phyloP scores from a whole-genome alignment of 2,329 filamentous ascomycete species.

The Camillea tinctor region DNA sequence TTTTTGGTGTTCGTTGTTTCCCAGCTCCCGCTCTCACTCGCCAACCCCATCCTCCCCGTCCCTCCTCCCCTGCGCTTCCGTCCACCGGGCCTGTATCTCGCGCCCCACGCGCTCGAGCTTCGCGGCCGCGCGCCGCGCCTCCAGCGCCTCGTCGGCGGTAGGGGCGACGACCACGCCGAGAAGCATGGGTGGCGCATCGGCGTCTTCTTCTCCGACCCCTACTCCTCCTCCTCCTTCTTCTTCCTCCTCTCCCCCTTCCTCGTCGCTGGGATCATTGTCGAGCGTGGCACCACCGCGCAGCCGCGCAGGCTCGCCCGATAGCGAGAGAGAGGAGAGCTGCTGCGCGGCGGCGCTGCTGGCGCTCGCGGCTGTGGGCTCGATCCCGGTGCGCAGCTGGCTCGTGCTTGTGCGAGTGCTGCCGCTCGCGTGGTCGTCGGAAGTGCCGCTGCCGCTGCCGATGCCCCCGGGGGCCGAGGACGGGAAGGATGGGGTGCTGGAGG shows the following conservation, averaged over 20 bases:
- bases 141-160: slow-evolving; percentile 44
- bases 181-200: slow-evolving; percentile 48
- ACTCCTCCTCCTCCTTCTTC: too few relatives aligned
- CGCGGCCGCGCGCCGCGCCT: slow-evolving; percentile 52
- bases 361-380: neutral
- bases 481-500: neutral
- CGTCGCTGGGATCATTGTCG: slow-evolving; percentile 5
- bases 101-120: slow-evolving; percentile 54
- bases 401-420: neutral
- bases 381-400: neutral
- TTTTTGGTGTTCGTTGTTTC: neutral
- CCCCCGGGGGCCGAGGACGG: neutral
- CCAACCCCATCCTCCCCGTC: neutral
- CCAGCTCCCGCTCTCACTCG: neutral
- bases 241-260: too few relatives aligned
- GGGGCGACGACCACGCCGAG: slow-evolving; percentile 54
- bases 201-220: slow-evolving; percentile 20
- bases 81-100: slow-evolving; percentile 55
- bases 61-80: slow-evolving; percentile 27
- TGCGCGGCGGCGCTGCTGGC: neutral
- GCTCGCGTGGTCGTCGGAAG: neutral
- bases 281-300: slow-evolving; percentile 4
- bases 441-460: neutral
- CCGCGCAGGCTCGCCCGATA: neutral
- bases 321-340: neutral